phyloP scores from a whole-genome alignment of 768 basidiomycete genomes.

The Strobilomyces echinocephalus region DNA sequence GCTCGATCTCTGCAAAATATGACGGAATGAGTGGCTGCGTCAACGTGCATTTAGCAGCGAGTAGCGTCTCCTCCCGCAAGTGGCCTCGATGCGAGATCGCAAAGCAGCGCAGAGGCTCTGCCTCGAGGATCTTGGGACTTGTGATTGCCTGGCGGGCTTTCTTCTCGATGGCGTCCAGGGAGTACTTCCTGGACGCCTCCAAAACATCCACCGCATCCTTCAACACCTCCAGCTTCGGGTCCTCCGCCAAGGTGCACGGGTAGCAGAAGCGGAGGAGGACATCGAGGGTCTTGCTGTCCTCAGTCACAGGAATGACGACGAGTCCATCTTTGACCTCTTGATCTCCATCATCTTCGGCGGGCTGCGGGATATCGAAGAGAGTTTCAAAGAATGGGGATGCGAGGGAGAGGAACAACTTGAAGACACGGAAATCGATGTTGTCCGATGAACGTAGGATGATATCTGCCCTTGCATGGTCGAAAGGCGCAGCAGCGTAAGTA shows the following conservation, averaged over 20 bases:
- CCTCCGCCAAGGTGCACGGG: background rate
- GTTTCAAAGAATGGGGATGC: background rate
- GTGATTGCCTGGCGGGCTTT: background rate
- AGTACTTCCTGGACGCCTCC: background rate
- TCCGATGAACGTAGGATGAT: background rate
- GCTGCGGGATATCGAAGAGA: background rate
- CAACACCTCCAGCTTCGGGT: background rate
- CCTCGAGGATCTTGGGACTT: background rate
- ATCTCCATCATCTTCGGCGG: background rate
- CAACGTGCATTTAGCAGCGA: background rate
- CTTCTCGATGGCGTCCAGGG: background rate
- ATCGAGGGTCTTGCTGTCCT: background rate
- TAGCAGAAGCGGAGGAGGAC: background rate
- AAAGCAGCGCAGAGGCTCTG: background rate
- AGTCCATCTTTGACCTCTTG: background rate
- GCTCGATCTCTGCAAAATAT: background rate
- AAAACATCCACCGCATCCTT: background rate
- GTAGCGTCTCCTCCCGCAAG: background rate
- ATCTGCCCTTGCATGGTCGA: background rate
- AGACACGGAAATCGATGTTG: background rate
- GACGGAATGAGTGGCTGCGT: background rate
- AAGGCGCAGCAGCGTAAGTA: background rate
- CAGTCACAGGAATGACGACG: background rate
- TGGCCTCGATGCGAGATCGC: background rate
- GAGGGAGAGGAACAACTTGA: background rate